Conservation (phyloP, 192 early-diverging fungal species). For the Mortierella alpina region DNA sequence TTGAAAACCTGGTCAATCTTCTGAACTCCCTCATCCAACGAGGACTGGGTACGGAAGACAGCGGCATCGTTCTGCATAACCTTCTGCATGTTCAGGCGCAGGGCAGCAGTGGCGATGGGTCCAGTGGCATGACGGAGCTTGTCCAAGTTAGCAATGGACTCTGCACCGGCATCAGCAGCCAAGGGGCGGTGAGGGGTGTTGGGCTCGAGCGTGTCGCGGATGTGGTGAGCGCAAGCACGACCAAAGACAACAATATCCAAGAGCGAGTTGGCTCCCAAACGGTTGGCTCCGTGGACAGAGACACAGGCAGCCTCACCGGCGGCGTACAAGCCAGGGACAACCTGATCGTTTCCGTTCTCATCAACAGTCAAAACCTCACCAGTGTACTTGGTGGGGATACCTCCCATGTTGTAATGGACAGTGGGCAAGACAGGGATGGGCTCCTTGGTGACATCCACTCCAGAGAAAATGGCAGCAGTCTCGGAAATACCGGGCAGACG, state of each 20-base stretch:
- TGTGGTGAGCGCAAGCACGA: constrained; percentile 95
- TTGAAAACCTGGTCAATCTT: constrained; percentile 88
- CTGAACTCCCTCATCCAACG: constrained; percentile 88
- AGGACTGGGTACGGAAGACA: constrained; percentile 93
- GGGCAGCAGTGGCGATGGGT: constrained; percentile 78
- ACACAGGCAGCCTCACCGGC: constrained; percentile 98
- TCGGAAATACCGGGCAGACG: constrained; percentile 98
- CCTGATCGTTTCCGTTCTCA: constrained; percentile 85
- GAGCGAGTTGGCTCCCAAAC: constrained; percentile 97
- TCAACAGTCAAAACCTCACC: constrained; percentile 91
- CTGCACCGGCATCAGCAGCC: constrained; percentile 84
- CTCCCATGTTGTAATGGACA: constrained; percentile 99
- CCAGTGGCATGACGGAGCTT: constrained; percentile 90
- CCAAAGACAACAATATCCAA: constrained; percentile 99
- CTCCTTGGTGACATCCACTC: constrained; percentile 99
- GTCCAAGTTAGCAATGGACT: constrained; percentile 95
- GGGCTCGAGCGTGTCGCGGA: constrained; percentile 89
- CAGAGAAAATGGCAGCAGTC: constrained; percentile 97
- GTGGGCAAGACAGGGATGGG: constrained; percentile 99
- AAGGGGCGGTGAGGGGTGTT: constrained; percentile 87
- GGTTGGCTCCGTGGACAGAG: constrained; percentile 99
- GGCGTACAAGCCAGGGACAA: constrained; percentile 98
- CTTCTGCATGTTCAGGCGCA: constrained; percentile 97
- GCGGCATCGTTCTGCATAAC: constrained; percentile 98
- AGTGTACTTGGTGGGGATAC: constrained; percentile 97